Evolutionary conservation across 805 yeast genomes (phyloP).

Genomic region (Myxozyma geophila): DNA sequence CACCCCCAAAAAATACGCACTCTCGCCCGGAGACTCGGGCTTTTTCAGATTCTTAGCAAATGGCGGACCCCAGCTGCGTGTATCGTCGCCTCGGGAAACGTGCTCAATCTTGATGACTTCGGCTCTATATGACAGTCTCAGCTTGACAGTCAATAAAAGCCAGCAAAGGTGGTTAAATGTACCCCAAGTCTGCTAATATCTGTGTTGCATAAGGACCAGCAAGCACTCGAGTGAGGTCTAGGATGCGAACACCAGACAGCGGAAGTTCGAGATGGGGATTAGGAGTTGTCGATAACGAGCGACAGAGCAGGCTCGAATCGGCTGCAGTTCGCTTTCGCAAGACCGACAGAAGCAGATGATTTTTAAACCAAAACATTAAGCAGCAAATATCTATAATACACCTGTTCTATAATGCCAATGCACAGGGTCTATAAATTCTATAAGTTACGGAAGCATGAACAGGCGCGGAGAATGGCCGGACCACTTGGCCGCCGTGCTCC

Average conservation of each 20-base stretch:
- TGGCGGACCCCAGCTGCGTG: slow-evolving; percentile 53
- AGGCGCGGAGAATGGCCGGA: too few species aligned
- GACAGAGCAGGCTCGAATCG: neutral
- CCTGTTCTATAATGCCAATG: too few species aligned
- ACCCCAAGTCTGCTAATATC: slow-evolving; percentile 49
- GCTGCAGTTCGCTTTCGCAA: neutral
- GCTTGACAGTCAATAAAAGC: too few species aligned
- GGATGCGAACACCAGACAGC: slow-evolving; percentile 44
- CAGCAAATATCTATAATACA: neutral
- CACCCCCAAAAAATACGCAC: slow-evolving; percentile 49
- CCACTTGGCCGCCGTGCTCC: too few species aligned
- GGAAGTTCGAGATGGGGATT: slow-evolving; percentile 39
- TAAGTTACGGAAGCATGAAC: too few species aligned
- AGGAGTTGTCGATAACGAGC: neutral
- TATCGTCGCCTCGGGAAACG: slow-evolving; percentile 51
- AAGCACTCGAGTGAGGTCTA: slow-evolving; percentile 50
- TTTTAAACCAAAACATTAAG: neutral
- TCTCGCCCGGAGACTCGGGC: slow-evolving; percentile 42
- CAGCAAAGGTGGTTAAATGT: neutral
- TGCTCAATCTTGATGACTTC: slow-evolving; percentile 51
- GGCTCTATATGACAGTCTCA: slow-evolving; percentile 40
- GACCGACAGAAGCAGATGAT: neutral
- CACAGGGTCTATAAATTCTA: too few species aligned
- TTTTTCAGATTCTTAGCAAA: slow-evolving; percentile 41
- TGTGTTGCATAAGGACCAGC: slow-evolving; percentile 52